These are phyloP conservation scores for Rhizodiscina lignyota DNA, from an alignment of 495 filamentous ascomycete species.

Conservation along the genomic window DNA sequence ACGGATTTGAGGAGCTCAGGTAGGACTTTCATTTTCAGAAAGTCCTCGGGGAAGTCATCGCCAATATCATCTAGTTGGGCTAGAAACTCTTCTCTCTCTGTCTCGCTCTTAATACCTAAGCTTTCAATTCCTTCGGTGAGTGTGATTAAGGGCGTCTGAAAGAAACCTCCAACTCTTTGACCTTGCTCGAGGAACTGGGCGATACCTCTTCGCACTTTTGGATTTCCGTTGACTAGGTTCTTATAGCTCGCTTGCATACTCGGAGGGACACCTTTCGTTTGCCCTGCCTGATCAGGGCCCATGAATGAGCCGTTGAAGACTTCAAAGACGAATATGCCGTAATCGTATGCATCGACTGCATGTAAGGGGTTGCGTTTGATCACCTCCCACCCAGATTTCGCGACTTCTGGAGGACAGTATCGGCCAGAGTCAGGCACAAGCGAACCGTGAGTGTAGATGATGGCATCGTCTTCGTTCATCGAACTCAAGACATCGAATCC, in stretches of 20 bases:
- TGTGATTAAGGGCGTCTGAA: slow-evolving; percentile 80
- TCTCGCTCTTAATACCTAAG: slow-evolving; percentile 70
- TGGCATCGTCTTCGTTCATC: slow-evolving; percentile 82
- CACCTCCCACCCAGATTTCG: slow-evolving; percentile 71
- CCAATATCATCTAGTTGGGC: slow-evolving; percentile 72
- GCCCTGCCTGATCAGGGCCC: slow-evolving; percentile 56
- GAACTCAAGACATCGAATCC: slow-evolving; percentile 89
- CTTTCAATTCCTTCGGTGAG: slow-evolving; percentile 84
- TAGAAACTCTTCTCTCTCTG: slow-evolving; percentile 72
- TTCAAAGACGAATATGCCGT: slow-evolving; percentile 72
- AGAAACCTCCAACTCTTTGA: slow-evolving; percentile 64
- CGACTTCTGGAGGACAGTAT: slow-evolving; percentile 74
- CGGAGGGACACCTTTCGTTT: slow-evolving; percentile 73
- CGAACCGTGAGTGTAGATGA: slow-evolving; percentile 81
- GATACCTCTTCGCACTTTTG: slow-evolving; percentile 70
- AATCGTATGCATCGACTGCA: slow-evolving; percentile 74
- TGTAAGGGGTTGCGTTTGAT: slow-evolving; percentile 70
- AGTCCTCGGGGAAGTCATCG: slow-evolving; percentile 92
- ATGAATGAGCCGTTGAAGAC: slow-evolving; percentile 72
- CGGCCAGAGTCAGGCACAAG: slow-evolving; percentile 66
- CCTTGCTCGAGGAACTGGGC: slow-evolving; percentile 85
- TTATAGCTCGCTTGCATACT: slow-evolving; percentile 83
- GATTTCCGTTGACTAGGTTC: slow-evolving; percentile 70
- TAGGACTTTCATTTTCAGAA: slow-evolving; percentile 91
- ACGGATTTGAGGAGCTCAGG: slow-evolving; percentile 94